Conservation (phyloP, 2,329 filamentous ascomycete genomes). For the Raffaelea albimanens region DNA sequence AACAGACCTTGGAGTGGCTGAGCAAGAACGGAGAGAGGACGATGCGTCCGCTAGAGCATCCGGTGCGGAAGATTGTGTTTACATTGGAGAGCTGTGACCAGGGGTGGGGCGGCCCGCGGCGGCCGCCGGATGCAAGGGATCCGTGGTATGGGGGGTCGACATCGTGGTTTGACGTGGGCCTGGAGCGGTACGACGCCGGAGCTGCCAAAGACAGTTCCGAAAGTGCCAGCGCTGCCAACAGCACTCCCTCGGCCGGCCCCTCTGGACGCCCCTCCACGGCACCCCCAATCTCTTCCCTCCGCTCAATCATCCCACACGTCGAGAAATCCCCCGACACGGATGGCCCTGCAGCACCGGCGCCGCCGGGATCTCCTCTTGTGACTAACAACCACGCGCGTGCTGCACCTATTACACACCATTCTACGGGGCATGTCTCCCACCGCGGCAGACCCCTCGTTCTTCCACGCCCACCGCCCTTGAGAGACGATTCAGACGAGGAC, state of each 20-base stretch:
- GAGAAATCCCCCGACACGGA: constrained; percentile 2
- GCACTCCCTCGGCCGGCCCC: too few species aligned
- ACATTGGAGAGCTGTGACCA: constrained; percentile 48
- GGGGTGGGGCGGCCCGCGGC: constrained; percentile 36
- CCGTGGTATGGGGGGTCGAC: constrained; percentile 38
- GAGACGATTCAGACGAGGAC: too few species aligned
- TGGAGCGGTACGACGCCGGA: constrained; percentile 42
- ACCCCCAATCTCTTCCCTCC: constrained; percentile 15
- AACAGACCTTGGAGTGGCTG: constrained; percentile 18
- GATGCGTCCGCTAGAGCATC: constrained; percentile 20
- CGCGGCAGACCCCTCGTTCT: too few species aligned
- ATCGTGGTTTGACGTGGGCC: constrained; percentile 56
- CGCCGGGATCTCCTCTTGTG: too few species aligned
- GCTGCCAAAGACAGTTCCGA: background rate
- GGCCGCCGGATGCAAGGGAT: constrained; percentile 13
- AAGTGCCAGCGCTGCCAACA: background rate
- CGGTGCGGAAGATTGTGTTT: constrained; percentile 54
- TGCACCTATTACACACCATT: too few species aligned
- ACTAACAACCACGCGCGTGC: too few species aligned
- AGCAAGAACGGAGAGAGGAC: constrained; percentile 17
- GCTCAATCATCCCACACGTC: constrained; percentile 25
- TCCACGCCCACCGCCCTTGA: too few species aligned
- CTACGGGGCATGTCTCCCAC: too few species aligned
- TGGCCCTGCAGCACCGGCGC: too few species aligned
- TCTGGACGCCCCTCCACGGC: too few species aligned